Evolutionary conservation across 345 rosid species (phyloP), one percentile per base, ranked within the genome.

Genomic region (Ceriops decandra): DNA sequence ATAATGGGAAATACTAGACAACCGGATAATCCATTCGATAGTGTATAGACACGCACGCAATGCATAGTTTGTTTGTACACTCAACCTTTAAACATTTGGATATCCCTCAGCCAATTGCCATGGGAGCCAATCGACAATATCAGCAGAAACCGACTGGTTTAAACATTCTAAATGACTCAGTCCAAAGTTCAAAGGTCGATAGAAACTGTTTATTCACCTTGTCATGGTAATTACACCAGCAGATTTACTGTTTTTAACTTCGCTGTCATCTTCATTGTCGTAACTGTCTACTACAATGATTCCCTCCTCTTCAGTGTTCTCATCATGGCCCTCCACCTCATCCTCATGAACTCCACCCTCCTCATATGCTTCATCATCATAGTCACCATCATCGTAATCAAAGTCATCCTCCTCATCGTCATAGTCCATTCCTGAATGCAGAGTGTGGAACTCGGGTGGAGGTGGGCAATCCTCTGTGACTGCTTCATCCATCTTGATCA

Each of bases 401-500:
- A 33, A 28, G 2, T 78, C 86, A 19, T 79, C 87, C 30, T 80
- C 85, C 6, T 82, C 90, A n/a, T 86, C 89, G 21, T 80, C 49
- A 32, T 76, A 90, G 59, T 80, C 77, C 77, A 63, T 72, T 53
- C 84, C 80, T 16, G 77, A 85, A 5, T 77, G 80, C 61, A 89
- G 67, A 36, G 85, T 77, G 79, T 81, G 86, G 83, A 87, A 91
- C 68, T 93, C 97, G 0, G 88, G 97, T 28, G 98, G 98, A 26
- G 98, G 97, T 28, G 93, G 93, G 51, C 90, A 85, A 71, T 86
- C 88, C 69, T 83, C 83, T 0, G 91, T 89, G 68, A 88, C 82
- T 13, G 95, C 97, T 76, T 89, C 66, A 30, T 93, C 91, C 59
- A 83, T 84, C 84, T 91, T 93, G 61, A 91, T 89, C 73, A 89